Base-by-base conservation (phyloP, 176 grass and related monocot species). In the Oryza longistaminata region DNA sequence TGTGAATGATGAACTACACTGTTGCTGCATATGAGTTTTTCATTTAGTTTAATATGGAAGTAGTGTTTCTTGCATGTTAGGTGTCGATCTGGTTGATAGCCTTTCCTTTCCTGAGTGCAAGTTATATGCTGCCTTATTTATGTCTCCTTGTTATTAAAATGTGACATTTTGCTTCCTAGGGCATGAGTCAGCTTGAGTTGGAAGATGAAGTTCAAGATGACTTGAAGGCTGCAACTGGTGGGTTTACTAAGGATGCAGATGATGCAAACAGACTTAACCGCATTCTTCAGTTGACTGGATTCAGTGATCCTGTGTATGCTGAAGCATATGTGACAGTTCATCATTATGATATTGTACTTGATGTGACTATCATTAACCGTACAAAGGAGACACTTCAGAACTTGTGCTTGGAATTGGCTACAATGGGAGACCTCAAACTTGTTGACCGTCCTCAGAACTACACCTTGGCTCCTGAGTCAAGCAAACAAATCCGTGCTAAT, bases 291-390 rank as follows among this genome's bases (percentile, higher is more conserved):
- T 85, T 92, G 70, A 92, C 90, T 25, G 90, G 87, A 29, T 92
- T 92, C 39, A 89, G 87, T 19, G 90, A 92, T 79, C 90, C 87
- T 50, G 87, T 92, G 24, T 92, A 92, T 71, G 90, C 90, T 80
- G 90, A 92, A 79, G 87, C 90, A 65, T 92, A 45, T 86, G 87
- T 92, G 26, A 92, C 90, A 53, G 90, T 92, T 67, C 83, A 89
- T 78, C 90, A 92, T 77, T 92, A 92, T 70, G 87, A 92, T 84
- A 89, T 89, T 40, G 87, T 89, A 29, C 87, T 92, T 43, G 87
- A 92, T 86, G 87, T 92, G 68, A 92, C 90, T 26, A 83, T 92
- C 78, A 92, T 92, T 69, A 92, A 92, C 69, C 90, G 90, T 33
- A 92, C 90, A 34, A 86, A 89, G 49, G 87, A 83, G 46, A 89